Evolutionary conservation across 768 basidiomycete species (phyloP).

Genomic region (Gautieria morchelliformis): DNA sequence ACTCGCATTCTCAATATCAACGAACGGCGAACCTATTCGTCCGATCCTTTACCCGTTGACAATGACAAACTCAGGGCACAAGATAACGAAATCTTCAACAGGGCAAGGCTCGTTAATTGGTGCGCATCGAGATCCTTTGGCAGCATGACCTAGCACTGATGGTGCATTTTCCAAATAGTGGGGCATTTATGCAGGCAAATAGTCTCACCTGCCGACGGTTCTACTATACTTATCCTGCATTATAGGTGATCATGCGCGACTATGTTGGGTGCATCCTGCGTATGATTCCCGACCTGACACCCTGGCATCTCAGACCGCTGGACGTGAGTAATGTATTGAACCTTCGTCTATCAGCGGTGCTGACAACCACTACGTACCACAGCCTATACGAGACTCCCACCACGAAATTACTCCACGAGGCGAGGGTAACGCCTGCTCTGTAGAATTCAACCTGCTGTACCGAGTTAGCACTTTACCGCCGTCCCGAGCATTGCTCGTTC

Average conservation of each 20-base stretch:
- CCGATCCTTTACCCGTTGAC: conserved; percentile 12
- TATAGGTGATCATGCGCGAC: conserved; percentile 53
- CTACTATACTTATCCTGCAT: not conserved
- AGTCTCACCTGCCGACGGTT: not conserved
- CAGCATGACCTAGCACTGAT: not conserved
- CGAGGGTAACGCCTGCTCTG: conserved; percentile 63
- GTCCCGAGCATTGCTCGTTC: not conserved
- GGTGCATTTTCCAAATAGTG: not conserved
- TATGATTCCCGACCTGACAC: conserved; percentile 48
- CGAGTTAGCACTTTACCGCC: not conserved
- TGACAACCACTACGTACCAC: not conserved
- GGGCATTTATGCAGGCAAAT: conserved; percentile 13
- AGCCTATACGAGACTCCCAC: conserved; percentile 41
- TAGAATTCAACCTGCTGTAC: conserved; percentile 54
- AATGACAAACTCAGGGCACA: conserved; percentile 27
- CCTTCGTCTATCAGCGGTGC: not conserved
- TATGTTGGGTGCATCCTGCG: conserved; percentile 71
- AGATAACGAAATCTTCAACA: conserved; percentile 72
- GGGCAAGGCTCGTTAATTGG: conserved; percentile 64
- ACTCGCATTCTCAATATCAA: conserved; percentile 60
- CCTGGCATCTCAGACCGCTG: conserved; percentile 65
- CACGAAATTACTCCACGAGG: conserved; percentile 54
- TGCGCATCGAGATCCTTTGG: not conserved
- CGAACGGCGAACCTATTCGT: conserved; percentile 40
- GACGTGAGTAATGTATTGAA: conserved; percentile 27